phyloP scores from a whole-genome alignment of 331 rosid genomes.

The Quercus lobata region DNA sequence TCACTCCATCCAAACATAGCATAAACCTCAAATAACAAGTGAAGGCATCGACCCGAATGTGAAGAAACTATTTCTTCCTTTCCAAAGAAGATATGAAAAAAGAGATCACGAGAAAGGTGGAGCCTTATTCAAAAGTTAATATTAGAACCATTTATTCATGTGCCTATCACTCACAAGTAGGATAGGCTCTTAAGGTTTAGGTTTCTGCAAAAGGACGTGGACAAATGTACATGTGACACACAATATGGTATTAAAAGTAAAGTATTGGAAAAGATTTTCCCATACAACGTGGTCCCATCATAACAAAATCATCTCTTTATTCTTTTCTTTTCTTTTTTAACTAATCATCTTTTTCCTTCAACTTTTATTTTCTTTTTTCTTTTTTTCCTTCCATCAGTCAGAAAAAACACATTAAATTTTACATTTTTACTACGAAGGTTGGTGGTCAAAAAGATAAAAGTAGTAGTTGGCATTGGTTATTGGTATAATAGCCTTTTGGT shows the following conservation, averaged over 20 bases:
- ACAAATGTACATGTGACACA: neutral
- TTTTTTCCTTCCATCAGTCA: neutral
- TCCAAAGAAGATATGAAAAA: too few species aligned
- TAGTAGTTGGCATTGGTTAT: slow-evolving; percentile 1
- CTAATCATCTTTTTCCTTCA: too few species aligned
- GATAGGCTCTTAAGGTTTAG: neutral
- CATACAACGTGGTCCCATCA: slow-evolving; percentile 30
- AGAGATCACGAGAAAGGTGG: too few species aligned
- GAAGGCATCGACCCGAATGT: too few species aligned
- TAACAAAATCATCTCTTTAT: slow-evolving; percentile 19
- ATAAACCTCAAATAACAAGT: too few species aligned
- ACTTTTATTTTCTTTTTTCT: neutral
- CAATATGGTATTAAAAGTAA: neutral
- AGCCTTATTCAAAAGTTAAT: too few species aligned
- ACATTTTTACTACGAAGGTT: neutral
- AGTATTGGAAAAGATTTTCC: neutral
- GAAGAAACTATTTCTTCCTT: too few species aligned
- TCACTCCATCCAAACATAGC: too few species aligned
- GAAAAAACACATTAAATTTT: neutral
- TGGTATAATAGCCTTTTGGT: neutral
- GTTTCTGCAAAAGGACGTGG: neutral
- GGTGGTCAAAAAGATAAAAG: neutral
- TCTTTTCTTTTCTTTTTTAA: neutral
- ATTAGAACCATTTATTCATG: too few species aligned
- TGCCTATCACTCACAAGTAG: too few species aligned